phyloP scores from a whole-genome alignment of 1,284 basidiomycete genomes.

The Peniophora sp. region DNA sequence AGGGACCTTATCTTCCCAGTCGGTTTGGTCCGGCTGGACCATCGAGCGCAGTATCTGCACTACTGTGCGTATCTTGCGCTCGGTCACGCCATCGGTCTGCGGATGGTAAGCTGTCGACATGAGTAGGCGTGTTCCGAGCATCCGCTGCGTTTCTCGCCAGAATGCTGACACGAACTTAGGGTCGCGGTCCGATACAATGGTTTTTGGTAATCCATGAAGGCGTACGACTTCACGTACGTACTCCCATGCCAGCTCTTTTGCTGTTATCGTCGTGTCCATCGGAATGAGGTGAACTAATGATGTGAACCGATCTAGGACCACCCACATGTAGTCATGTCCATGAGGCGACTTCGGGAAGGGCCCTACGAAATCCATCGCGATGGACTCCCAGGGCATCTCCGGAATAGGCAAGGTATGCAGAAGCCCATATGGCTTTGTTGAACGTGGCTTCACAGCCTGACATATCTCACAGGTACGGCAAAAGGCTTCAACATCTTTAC shows the following conservation, averaged over 20 bases:
- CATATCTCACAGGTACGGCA: slow-evolving; percentile 17
- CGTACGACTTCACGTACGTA: slow-evolving; percentile 16
- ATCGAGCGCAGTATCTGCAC: slow-evolving; percentile 17
- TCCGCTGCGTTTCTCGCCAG: slow-evolving; percentile 17
- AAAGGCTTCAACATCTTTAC: slow-evolving; percentile 10
- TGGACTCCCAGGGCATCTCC: slow-evolving; percentile 14
- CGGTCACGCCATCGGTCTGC: slow-evolving; percentile 22
- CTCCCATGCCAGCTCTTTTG: slow-evolving; percentile 11
- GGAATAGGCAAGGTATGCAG: slow-evolving; percentile 18
- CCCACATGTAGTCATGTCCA: slow-evolving; percentile 14
- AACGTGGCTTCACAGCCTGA: slow-evolving; percentile 13
- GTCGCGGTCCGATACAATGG: slow-evolving; percentile 19
- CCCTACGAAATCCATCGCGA: slow-evolving; percentile 20
- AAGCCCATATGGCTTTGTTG: slow-evolving; percentile 10
- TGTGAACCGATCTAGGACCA: slow-evolving; percentile 15
- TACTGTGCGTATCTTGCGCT: slow-evolving; percentile 18
- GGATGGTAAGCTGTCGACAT: slow-evolving; percentile 26
- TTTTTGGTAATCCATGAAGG: slow-evolving; percentile 17
- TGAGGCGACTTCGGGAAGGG: slow-evolving; percentile 14
- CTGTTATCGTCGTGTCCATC: slow-evolving; percentile 8
- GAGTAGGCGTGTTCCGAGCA: slow-evolving; percentile 18
- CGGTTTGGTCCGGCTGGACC: slow-evolving; percentile 22
- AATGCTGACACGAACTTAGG: slow-evolving; percentile 19
- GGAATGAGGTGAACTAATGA: slow-evolving; percentile 16
- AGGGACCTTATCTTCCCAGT: slow-evolving; percentile 24